Evolutionary conservation across 2,329 filamentous ascomycete genomes (phyloP), one percentile per base, ranked within the genome.

Genomic region (Aplosporella prunicola): DNA sequence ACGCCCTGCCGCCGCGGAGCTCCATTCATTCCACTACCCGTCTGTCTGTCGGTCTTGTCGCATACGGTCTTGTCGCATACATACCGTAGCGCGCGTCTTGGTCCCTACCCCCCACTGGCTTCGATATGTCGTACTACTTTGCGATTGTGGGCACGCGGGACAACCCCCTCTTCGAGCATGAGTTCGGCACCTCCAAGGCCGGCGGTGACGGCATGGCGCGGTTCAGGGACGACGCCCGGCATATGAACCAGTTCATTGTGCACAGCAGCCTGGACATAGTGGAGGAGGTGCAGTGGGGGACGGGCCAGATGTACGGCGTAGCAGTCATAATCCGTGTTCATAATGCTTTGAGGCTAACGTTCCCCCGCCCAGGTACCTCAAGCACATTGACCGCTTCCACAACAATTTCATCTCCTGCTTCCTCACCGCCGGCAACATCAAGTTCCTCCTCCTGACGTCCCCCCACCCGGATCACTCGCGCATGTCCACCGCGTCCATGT

Each of bases 171-270:
- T 98, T 96, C 67, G 89, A 93, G 66, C 78, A 93, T 63, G 88
- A 94, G 57, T 98, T 98, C 60, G 91, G 91, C 52, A 95, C 89
- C 25, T 93, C 86, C 26, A 95, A 95, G 63, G 82, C 87, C 51
- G 88, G 89, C 64, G 89, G 89, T 57, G 91, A 96, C 69, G 91
- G 91, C 50, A 72, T 87, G 57, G 76, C 89, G 43, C 82, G 84
- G 55, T 96, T 95, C 69, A 77, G 75, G 41, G 84, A 93, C 47
- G 80, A 93, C 53, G 82, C 89, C 38, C 79, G 85, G 45, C 85
- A 93, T 61, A 82, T 95, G 71, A 95, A 95, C 66, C 91, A 95
- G 62, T 96, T 98, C 67, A 86, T 96, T 56, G 78, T 94, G 20
- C 89, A 98, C 66, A 88, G 85, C 49, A 84, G 84, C 47, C 69